Base-by-base conservation (phyloP, 768 basidiomycete species). In the Russula griseocarnosa region DNA sequence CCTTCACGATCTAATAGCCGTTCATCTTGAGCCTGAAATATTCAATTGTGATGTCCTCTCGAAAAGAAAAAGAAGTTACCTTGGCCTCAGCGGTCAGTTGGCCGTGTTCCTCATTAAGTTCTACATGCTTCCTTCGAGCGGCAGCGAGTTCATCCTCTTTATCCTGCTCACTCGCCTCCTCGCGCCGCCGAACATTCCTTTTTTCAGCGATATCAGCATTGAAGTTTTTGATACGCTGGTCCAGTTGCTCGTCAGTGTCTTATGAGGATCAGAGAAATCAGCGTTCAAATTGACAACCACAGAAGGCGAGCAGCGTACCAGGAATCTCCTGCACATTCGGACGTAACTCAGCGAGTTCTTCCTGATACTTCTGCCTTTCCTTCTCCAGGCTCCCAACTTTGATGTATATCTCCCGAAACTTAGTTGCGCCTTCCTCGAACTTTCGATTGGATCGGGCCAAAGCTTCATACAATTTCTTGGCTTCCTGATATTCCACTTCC, bases 331-430 rank as follows among this genome's bases (percentile, higher is more conserved):
- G 81, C 36, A 90, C 76, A 60, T 82, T 89, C 51, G 85, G 78
- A 60, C 81, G 82, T 7, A 86, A 79, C 32, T 86, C 83, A 1
- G 79, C 78, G 42, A 90, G 78, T 49, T 93, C 87, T 14, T 76
- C 74, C 67, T 87, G 79, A 58, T 85, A 77, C 54, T 83, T 81
- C n/a, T 77, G 71, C 70, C 87, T 87, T 70, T 82, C 83, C 63
- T 83, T 79, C 59, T 86, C 77, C 52, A 91, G 73, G 64, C 78
- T 80, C 60, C 88, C 84, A 24, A 87, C 82, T 69, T 84, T 84
- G 60, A 87, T 75, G 70, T 90, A 94, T 59, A 89, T 80, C 74
- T 97, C 91, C 62, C 92, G 83, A 72, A 98, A 97, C 71, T 88
- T 88, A 24, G 85, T 86, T 3, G 91, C 87, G 51, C 85, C 82